phyloP scores from a whole-genome alignment of 768 basidiomycete species.

The Multifurca ochricompacta region DNA sequence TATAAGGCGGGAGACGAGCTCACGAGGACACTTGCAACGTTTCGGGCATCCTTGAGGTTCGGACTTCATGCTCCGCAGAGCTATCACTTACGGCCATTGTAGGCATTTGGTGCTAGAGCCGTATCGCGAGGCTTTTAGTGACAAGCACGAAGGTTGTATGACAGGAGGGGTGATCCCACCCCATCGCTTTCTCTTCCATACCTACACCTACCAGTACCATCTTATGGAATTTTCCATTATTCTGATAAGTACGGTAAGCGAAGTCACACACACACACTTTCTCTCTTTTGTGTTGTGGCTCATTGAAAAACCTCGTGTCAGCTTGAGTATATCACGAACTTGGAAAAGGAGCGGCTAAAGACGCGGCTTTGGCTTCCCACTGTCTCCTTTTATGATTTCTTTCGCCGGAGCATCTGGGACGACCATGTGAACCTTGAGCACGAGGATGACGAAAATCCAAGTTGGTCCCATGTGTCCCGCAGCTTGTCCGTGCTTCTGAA shows the following conservation, averaged over 20 bases:
- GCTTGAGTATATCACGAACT: conserved; percentile 47
- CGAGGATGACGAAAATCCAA: conserved; percentile 65
- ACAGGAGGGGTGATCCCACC: conserved; percentile 39
- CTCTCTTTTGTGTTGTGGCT: not conserved
- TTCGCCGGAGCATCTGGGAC: conserved; percentile 40
- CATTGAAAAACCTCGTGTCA: conserved; percentile 25
- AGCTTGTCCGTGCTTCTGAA: not conserved
- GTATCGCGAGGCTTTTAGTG: conserved; percentile 45
- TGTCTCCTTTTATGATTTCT: conserved; percentile 28
- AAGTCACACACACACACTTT: too few species aligned
- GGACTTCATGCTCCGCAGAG: not conserved
- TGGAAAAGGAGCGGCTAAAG: conserved; percentile 42
- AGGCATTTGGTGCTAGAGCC: conserved; percentile 52
- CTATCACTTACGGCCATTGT: not conserved
- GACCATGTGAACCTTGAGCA: conserved; percentile 36
- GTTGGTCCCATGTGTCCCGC: conserved; percentile 22
- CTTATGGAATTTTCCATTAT: conserved; percentile 32
- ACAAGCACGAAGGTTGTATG: conserved; percentile 25
- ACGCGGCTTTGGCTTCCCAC: conserved; percentile 54
- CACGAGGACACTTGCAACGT: conserved; percentile 33
- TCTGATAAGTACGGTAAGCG: conserved; percentile 31
- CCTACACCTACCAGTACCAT: conserved; percentile 63
- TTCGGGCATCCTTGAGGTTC: conserved; percentile 46
- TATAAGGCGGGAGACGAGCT: conserved; percentile 34
- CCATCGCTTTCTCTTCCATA: conserved; percentile 66